Base-by-base conservation (phyloP, 2,329 filamentous ascomycete species). In the Botryotinia calthae region DNA sequence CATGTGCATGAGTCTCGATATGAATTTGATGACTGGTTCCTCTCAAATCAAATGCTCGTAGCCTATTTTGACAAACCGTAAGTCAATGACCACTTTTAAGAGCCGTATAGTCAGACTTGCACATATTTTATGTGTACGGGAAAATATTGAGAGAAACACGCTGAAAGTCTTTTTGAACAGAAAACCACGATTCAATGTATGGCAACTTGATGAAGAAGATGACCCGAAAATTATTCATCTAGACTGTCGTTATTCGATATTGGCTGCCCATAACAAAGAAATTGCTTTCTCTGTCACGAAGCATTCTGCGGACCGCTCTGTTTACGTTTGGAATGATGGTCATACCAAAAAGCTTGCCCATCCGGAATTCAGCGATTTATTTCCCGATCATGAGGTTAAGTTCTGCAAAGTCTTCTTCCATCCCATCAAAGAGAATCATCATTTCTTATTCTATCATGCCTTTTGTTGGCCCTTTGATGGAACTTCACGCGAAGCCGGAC, bases 1-100 rank as follows among this genome's bases (percentile, higher is more conserved):
- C 59, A 67, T 54, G 25, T 56, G 22, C 62, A 72, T 67, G 70
- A 59, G n/a, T 51, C 58, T 16, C 31, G 70, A 72, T 58, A 25
- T 28, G 6, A 2, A 25, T 7, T 67, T 12, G 25, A 58, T 1
- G 0, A 12, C 34, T 72, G 48, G 37, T 5, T 72, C 18, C 62
- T 72, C 14, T 66, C 70, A 18, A 42, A 72, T 34, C 51, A 66
- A 56, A 34, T 58, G 14, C 70, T 72, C 34, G 18, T 72, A 65
- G 62, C 51, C 40, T 66, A n/a, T 18, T n/a, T 56, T 37, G 42
- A 67, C 28, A 22, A 14, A 14, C 62, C 62, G 70, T 72, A 67
- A 67, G 70, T 67, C n/a, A 16, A n/a, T 28, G 22, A n/a, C 25
- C 31, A 22, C 48, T 34, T 8, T n/a, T 31, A 54, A 42, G 25